Base-by-base conservation (phyloP, 2,329 filamentous ascomycete genomes). In the Metarhizium rileyi region DNA sequence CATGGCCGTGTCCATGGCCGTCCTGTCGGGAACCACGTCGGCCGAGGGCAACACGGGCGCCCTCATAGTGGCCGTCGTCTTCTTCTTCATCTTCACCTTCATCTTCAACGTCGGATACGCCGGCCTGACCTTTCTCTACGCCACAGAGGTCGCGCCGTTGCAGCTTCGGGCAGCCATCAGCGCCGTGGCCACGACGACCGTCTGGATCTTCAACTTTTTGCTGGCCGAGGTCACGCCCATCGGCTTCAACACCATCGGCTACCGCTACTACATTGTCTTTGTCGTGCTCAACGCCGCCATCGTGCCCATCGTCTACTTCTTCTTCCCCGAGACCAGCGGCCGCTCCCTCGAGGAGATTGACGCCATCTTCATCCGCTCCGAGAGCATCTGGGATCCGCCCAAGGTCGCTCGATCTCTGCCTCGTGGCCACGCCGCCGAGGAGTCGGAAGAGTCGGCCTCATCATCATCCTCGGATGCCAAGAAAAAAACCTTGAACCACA, bases 31-130 rank as follows among this genome's bases (percentile, higher is more conserved):
- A 22, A 56, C 52, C 2, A 62, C 59, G 0, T 59, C 58, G 2
- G 56, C 58, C 6, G 45, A 53, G 1, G 54, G 55, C 8, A 61
- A 59, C 41, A 52, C 55, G 43, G 53, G 52, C 43, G 56, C 60
- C 52, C 54, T 57, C 52, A 57, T 36, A 50, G 56, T 6, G 49
- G 59, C 5, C 50, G 56, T 3, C 55, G 44, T 61, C 53, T 82
- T 81, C 52, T 66, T 86, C 14, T 86, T 86, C 67, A 72, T 81
- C 3, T 86, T 83, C 65, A 84, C 85, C 60, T 78, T 79, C 2
- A 81, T 79, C 53, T 85, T 84, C 54, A 82, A 81, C 3, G 80
- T 81, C 0, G 80, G 78, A 6, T 83, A 79, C 72, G 63, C 83
- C 1, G 80, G 80, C 3, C 70, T 83, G 36, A 80, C 81, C 9